Evolutionary conservation across 2,329 filamentous ascomycete genomes (phyloP), one percentile per base, ranked within the genome.

Genomic region (Exserohilum turcica): DNA sequence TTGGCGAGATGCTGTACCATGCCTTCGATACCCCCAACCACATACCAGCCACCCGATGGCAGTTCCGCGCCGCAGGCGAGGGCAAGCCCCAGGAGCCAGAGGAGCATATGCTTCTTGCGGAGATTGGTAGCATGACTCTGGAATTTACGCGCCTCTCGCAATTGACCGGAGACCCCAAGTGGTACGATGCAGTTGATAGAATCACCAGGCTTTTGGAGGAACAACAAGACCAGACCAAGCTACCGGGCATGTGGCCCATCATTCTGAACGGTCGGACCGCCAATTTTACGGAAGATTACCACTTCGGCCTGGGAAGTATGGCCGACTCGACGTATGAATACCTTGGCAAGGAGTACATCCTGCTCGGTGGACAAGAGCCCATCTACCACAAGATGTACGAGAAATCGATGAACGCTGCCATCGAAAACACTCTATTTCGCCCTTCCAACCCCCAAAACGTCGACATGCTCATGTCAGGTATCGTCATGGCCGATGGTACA

Each of bases 1-100:
- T 94, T 21, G 91, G 86, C 33, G 89, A 93, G 65, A 82, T 96
- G 55, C 78, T 96, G 28, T 91, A 92, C 78, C 86, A 88, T 47
- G 84, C 89, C 3, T 96, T 96, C 66, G 91, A 96, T 74, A 97
- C 93, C 0, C 92, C 92, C 0, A 97, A 97, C 73, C 86, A 91
- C 63, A 95, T 97, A 90, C 92, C 93, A 5, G 73, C 79, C 42
- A 79, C 77, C 0, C 66, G 78, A 47, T 80, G 78, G 78, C 68
- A 76, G 15, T 73, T 76, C 21, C 67, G 73, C 43, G 66, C 70
- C 10, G 75, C 74, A 13, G 66, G 74, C 3, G 65, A 68, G 18
- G 73, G 70, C n/a, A 66, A 71, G 43, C 54, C 65, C 21, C 77
- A 79, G 50, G 61, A 69, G 13, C 77, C 78, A 13, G 73, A 78